Evolutionary conservation across 352 stramenopile species (phyloP).

Genomic region (Globisporangium canariense): DNA sequence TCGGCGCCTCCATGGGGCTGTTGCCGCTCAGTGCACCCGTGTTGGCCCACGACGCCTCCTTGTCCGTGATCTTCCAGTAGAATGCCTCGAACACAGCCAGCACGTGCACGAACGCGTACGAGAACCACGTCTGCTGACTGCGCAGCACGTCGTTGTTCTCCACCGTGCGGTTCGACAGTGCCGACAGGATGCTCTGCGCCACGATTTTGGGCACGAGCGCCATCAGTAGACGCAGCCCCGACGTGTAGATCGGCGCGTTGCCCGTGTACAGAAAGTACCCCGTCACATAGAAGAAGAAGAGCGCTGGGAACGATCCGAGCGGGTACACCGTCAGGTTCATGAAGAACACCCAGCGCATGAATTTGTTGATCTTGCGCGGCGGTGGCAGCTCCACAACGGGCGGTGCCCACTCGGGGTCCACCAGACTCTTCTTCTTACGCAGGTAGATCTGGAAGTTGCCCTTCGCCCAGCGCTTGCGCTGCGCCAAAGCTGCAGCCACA

Average conservation of each 20-base stretch:
- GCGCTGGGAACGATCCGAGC: slow-evolving; percentile 65
- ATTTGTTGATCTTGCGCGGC: slow-evolving; percentile 38
- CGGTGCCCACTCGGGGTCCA: slow-evolving; percentile 9
- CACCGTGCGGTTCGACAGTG: slow-evolving; percentile 66
- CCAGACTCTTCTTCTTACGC: slow-evolving; percentile 51
- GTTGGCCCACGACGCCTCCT: slow-evolving; percentile 66
- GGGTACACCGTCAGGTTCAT: slow-evolving; percentile 79
- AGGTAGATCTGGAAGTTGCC: slow-evolving; percentile 75
- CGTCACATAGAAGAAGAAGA: slow-evolving; percentile 80
- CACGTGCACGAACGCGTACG: slow-evolving; percentile 71
- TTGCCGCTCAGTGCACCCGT: slow-evolving; percentile 59
- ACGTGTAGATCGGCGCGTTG: slow-evolving; percentile 70
- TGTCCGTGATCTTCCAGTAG: slow-evolving; percentile 78
- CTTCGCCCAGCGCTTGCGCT: slow-evolving; percentile 76
- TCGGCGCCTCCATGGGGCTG: slow-evolving; percentile 65
- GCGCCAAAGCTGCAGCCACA: slow-evolving; percentile 49
- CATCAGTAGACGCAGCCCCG: slow-evolving; percentile 59
- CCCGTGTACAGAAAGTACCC: slow-evolving; percentile 74
- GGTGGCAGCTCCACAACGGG: slow-evolving; percentile 8
- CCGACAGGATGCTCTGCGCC: slow-evolving; percentile 59
- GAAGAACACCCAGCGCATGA: slow-evolving; percentile 81
- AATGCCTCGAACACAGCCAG: slow-evolving; percentile 70
- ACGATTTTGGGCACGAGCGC: slow-evolving; percentile 74
- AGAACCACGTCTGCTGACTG: slow-evolving; percentile 77
- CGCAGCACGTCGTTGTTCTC: slow-evolving; percentile 73